Conservation (phyloP, 1,284 basidiomycete genomes). For the Cutaneotrichosporon cavernicola region DNA sequence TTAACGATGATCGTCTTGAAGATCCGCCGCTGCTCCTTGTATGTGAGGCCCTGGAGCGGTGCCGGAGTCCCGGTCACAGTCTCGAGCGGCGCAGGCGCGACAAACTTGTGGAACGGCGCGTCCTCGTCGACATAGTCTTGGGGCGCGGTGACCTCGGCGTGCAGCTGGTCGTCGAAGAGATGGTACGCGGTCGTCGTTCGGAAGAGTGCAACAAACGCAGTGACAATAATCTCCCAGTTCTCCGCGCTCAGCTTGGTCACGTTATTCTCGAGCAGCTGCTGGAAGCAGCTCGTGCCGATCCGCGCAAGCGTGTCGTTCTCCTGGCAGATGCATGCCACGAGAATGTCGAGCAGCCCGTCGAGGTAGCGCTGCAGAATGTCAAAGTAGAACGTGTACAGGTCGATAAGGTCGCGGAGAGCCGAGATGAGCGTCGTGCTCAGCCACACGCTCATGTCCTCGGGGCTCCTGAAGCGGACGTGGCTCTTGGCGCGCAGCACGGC, state of each 20-base stretch:
- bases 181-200: slow-evolving; percentile 97
- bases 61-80: slow-evolving; percentile 34
- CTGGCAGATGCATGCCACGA: slow-evolving; percentile 98
- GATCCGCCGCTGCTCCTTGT: slow-evolving; percentile 72
- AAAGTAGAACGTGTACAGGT: slow-evolving; percentile 95
- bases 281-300: slow-evolving; percentile 96
- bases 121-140: slow-evolving; percentile 57
- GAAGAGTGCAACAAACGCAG: slow-evolving; percentile 93
- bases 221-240: slow-evolving; percentile 89
- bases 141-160: slow-evolving; percentile 70
- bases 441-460: slow-evolving; percentile 99
- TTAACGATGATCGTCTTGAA: slow-evolving; percentile 99
- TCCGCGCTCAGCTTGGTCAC: slow-evolving; percentile 78
- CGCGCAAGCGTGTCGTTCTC: slow-evolving; percentile 95
- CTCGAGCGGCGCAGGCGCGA: slow-evolving; percentile 49
- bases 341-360: slow-evolving; percentile 85
- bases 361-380: slow-evolving; percentile 85
- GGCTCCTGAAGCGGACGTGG: slow-evolving; percentile 88
- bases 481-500: slow-evolving; percentile 69
- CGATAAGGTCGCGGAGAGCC: slow-evolving; percentile 90
- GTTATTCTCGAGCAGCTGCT: slow-evolving; percentile 92
- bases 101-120: slow-evolving; percentile 51
- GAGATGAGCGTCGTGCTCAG: slow-evolving; percentile 99
- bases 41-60: slow-evolving; percentile 40
- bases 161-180: slow-evolving; percentile 85